phyloP scores from a whole-genome alignment of 2,329 filamentous ascomycete species.

The Verticillium longisporum region DNA sequence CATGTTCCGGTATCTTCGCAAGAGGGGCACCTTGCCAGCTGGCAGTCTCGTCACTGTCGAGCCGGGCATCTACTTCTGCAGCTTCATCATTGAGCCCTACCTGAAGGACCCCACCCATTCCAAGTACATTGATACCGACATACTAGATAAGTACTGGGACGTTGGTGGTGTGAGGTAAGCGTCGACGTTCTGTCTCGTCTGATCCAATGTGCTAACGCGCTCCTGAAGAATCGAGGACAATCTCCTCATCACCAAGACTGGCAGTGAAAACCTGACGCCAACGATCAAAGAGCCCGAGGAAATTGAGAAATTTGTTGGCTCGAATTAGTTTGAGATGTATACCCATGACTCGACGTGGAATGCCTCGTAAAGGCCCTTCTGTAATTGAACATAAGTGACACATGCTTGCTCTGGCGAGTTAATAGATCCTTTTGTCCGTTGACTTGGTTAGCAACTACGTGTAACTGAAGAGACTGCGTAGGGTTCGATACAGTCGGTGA shows the following conservation, averaged over 20 bases:
- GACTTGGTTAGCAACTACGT: no score
- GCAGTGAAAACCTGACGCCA: constrained; percentile 66
- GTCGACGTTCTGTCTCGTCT: neutral
- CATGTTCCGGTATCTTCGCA: constrained; percentile 81
- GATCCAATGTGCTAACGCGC: neutral
- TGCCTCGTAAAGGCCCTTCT: neutral
- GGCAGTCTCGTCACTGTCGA: constrained; percentile 87
- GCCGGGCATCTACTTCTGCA: constrained; percentile 90
- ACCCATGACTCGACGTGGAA: neutral
- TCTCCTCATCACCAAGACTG: constrained; percentile 61
- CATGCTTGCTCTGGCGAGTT: no score
- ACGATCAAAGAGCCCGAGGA: constrained; percentile 61
- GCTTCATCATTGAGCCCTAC: constrained; percentile 79
- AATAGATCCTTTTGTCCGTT: no score
- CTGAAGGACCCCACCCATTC: constrained; percentile 64
- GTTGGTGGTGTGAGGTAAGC: constrained; percentile 66
- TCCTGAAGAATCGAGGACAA: constrained; percentile 56
- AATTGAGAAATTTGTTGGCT: constrained; percentile 42
- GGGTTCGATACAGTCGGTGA: no score
- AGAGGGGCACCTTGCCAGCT: constrained; percentile 67
- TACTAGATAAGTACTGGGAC: constrained; percentile 74
- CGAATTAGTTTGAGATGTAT: constrained; percentile 2
- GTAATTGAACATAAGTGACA: neutral
- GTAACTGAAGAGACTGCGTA: no score
- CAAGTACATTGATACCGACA: constrained; percentile 67